These are phyloP conservation scores for Centella asiatica DNA, from an alignment of 129 eudicot genomes.

Conservation along the genomic window DNA sequence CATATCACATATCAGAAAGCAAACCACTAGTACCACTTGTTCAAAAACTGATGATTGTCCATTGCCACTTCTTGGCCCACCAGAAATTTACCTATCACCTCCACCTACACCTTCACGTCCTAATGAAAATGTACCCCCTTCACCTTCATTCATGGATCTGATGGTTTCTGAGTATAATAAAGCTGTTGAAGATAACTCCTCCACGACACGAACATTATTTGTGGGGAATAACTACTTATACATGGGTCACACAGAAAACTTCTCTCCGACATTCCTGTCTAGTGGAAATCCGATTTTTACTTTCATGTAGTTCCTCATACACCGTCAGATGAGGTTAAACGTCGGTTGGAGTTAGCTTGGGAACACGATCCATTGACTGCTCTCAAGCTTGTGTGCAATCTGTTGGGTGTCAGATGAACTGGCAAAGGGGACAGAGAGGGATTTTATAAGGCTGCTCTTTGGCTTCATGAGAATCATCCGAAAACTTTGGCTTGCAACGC, in stretches of 20 bases:
- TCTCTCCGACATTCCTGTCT: not conserved
- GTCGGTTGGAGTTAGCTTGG: not conserved
- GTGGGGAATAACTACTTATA: too few species aligned
- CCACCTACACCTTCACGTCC: too few species aligned
- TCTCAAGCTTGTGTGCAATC: constrained; percentile 1
- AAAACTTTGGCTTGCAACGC: constrained; percentile 6
- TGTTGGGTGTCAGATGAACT: constrained; percentile 4
- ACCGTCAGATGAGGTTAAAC: not conserved
- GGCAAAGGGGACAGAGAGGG: constrained; percentile 11
- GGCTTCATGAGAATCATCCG: constrained; percentile 10
- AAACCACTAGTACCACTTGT: too few species aligned
- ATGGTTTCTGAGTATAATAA: too few species aligned
- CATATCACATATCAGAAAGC: too few species aligned
- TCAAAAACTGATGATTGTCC: too few species aligned
- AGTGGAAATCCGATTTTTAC: constrained; percentile 10
- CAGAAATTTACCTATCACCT: too few species aligned
- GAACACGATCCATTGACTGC: constrained; percentile 1
- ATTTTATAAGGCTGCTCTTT: not conserved
- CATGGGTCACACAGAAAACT: not conserved
- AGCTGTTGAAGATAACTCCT: too few species aligned
- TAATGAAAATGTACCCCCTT: too few species aligned
- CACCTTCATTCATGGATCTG: too few species aligned
- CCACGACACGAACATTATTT: too few species aligned
- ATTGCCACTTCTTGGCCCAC: too few species aligned
- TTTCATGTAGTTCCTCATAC: constrained; percentile 11